Conservation (phyloP, 352 stramenopile genomes). For the Peronosclerospora sorghi region DNA sequence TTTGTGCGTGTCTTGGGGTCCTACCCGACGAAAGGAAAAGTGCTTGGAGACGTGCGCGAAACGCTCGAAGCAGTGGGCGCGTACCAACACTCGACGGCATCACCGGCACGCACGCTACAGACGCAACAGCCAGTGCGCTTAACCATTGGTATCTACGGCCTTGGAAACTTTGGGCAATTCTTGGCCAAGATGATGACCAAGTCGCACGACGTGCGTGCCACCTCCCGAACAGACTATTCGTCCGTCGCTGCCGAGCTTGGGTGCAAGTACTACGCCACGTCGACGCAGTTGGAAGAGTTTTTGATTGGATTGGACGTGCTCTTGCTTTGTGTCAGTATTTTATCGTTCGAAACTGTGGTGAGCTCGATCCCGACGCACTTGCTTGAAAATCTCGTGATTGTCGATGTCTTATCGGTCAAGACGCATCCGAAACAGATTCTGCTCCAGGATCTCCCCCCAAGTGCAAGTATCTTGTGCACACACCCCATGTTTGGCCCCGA, state of each 20-base stretch:
- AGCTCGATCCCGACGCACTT: conserved; percentile 49
- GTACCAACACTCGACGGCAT: conserved; percentile 20
- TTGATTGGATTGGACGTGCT: conserved; percentile 91
- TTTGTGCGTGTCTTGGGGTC: conserved; percentile 84
- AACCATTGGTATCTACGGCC: conserved; percentile 94
- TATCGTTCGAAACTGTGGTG: conserved; percentile 67
- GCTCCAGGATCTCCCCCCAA: conserved; percentile 80
- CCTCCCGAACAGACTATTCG: conserved; percentile 83
- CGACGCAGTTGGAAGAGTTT: conserved; percentile 80
- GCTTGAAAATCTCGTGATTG: conserved; percentile 85
- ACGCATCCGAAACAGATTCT: conserved; percentile 92
- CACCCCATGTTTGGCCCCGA: conserved; percentile 98
- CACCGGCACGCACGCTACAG: conserved; percentile 12
- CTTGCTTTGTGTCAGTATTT: conserved; percentile 80
- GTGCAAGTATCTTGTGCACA: conserved; percentile 91
- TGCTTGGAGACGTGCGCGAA: conserved; percentile 43
- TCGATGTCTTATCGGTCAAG: conserved; percentile 98
- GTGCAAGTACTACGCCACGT: conserved; percentile 46
- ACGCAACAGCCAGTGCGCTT: conserved; percentile 40
- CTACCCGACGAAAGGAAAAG: conserved; percentile 70
- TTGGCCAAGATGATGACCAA: conserved; percentile 92
- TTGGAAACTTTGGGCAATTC: conserved; percentile 97
- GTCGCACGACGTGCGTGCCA: conserved; percentile 81
- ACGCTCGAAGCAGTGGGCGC: conserved; percentile 42
- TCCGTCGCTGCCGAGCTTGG: conserved; percentile 34